Evolutionary conservation across 2,329 filamentous ascomycete genomes (phyloP), one percentile per base, ranked within the genome.

Genomic region (Coniochaeta prunicola): DNA sequence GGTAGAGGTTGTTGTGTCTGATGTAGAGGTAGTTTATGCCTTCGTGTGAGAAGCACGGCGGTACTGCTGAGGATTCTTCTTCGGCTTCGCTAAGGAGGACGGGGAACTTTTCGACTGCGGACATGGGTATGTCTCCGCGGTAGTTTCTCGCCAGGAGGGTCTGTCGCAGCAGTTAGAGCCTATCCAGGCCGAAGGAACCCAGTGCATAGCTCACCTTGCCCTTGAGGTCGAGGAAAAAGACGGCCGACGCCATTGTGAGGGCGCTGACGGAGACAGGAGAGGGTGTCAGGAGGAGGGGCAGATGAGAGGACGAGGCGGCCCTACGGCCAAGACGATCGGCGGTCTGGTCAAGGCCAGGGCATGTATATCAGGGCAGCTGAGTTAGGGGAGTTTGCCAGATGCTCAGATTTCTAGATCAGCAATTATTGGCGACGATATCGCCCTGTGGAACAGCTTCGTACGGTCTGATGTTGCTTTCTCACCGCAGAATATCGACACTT

Each of bases 21-120:
- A 99, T 99, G 78, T 99, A 99, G 71, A 99, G 90, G 76, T 97
- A 99, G 90, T 96, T 66, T 80, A 99, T 96, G 73, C 94, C 94
- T 77, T 99, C 94, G 74, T 96, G 89, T 45, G 92, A 97, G 81
- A 99, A 97, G 77, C 94, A 99, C 64, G 94, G 94, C 58, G 94
- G 92, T 2, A 97, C 94, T 62, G 92, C 92, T 53, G 93, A 97
- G 67, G 91, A 96, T 76, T 99, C 94, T 85, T 99, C 94, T 87
- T 99, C 94, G 68, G 94, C 94, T 78, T 99, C 94, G 76, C 90
- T 96, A 58, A 99, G 87, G 60, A 99, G 88, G 67, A 96, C 80
- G 48, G 94, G 94, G 74, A 99, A 99, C 75, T 96, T 96, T 77
- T 99, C 94, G 69, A 99, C 94, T 36, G 94, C 94, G 60, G 92